These are phyloP conservation scores for Aphanomyces euteiches DNA, from an alignment of 352 stramenopile genomes.

Conservation along the genomic window DNA sequence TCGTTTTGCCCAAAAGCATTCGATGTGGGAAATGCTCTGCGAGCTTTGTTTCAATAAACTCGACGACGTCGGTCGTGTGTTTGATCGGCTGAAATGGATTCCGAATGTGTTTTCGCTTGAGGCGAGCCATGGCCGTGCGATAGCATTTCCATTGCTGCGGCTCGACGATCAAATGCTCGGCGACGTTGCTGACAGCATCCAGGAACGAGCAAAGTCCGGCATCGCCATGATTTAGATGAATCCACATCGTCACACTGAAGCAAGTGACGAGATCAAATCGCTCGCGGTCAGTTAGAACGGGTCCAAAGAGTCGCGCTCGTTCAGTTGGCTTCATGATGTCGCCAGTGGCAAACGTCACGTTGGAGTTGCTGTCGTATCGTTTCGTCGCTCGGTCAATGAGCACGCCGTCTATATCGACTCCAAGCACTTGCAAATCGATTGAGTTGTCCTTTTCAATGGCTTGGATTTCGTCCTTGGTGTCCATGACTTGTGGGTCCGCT, in stretches of 20 bases:
- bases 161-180: slow-evolving; percentile 71
- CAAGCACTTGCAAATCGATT: slow-evolving; percentile 40
- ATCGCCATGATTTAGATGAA: slow-evolving; percentile 82
- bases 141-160: slow-evolving; percentile 85
- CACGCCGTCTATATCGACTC: slow-evolving; percentile 70
- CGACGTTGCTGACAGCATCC: slow-evolving; percentile 52
- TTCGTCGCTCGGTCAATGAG: slow-evolving; percentile 53
- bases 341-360: slow-evolving; percentile 52
- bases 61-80: slow-evolving; percentile 47
- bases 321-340: slow-evolving; percentile 50
- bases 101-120: slow-evolving; percentile 49
- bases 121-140: slow-evolving; percentile 62
- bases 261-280: slow-evolving; percentile 66
- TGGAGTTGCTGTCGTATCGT: slow-evolving; percentile 38
- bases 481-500: not conserved
- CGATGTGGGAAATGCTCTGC: slow-evolving; percentile 60
- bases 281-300: slow-evolving; percentile 37
- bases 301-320: slow-evolving; percentile 44
- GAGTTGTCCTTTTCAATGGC: slow-evolving; percentile 37
- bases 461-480: not conserved
- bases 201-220: slow-evolving; percentile 73
- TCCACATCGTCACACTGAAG: slow-evolving; percentile 87
- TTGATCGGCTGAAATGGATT: slow-evolving; percentile 56
- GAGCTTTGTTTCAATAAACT: slow-evolving; percentile 58
- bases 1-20: slow-evolving; percentile 65